phyloP scores from a whole-genome alignment of 306 rosid species.

The Cicer pinnatifidum region DNA sequence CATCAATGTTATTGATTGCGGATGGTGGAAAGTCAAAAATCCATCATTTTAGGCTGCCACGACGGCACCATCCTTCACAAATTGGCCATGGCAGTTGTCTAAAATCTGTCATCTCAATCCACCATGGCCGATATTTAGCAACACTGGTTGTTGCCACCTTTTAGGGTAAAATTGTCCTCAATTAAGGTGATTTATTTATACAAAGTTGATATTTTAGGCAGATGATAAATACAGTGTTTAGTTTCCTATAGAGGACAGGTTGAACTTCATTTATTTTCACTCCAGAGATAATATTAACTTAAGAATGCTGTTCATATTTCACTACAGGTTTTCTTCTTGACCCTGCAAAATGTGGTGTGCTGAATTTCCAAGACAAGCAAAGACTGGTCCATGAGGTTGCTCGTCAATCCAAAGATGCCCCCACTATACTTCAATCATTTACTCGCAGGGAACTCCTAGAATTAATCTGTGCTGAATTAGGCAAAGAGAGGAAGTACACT shows the following conservation, averaged over 20 bases:
- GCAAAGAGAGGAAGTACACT: slow-evolving; percentile 85
- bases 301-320: slow-evolving; percentile 28
- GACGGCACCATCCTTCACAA: too few relatives aligned
- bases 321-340: slow-evolving; percentile 66
- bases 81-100: too few relatives aligned
- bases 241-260: slow-evolving; percentile 10
- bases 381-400: slow-evolving; percentile 72
- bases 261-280: slow-evolving; percentile 28
- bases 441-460: slow-evolving; percentile 83
- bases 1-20: too few relatives aligned
- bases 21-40: too few relatives aligned
- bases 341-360: slow-evolving; percentile 60
- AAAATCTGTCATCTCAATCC: too few relatives aligned
- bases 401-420: slow-evolving; percentile 65
- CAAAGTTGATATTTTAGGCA: slow-evolving; percentile 31
- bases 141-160: too few relatives aligned
- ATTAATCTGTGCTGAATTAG: slow-evolving; percentile 86
- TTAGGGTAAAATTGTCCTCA: background rate
- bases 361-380: slow-evolving; percentile 73
- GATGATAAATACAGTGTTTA: slow-evolving; percentile 36
- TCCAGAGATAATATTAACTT: slow-evolving; percentile 17
- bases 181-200: slow-evolving; percentile 18
- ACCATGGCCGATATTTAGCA: too few relatives aligned
- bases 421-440: slow-evolving; percentile 68
- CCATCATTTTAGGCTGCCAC: too few relatives aligned